These are phyloP conservation scores for Aurifilum marmelostoma DNA, from an alignment of 2,329 filamentous ascomycete species.

Conservation along the genomic window DNA sequence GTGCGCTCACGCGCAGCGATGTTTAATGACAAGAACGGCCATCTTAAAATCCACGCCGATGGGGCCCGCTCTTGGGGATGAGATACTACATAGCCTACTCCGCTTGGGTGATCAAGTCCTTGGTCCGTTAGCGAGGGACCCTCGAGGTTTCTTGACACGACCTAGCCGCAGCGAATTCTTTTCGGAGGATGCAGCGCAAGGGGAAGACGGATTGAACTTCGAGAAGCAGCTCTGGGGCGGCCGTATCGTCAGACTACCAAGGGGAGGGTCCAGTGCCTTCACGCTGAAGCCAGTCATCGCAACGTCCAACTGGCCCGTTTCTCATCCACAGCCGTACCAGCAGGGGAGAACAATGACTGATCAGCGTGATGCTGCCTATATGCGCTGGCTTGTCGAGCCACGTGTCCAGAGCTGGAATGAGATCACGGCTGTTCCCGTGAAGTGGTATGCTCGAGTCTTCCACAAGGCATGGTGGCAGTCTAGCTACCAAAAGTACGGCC, in stretches of 20 bases:
- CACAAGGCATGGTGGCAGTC: conserved; percentile 4
- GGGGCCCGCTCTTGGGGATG: not conserved
- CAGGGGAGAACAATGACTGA: not conserved
- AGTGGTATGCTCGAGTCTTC: not conserved
- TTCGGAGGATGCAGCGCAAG: not conserved
- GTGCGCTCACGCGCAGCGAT: not conserved
- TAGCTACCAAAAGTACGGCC: not conserved
- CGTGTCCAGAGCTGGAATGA: conserved; percentile 4
- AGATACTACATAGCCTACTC: not conserved
- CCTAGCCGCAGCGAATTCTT: not conserved
- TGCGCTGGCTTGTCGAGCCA: not conserved
- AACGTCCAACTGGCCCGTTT: not conserved
- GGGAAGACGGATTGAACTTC: conserved; percentile 4
- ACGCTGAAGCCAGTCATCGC: not conserved
- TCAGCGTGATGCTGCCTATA: not conserved
- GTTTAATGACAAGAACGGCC: not conserved
- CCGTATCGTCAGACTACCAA: not conserved
- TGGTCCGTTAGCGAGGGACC: not conserved
- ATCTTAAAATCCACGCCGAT: not conserved
- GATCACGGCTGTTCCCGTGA: not conserved
- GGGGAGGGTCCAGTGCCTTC: not conserved
- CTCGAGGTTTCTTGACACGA: not conserved
- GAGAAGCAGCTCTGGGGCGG: conserved; percentile 3
- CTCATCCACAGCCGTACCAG: not conserved
- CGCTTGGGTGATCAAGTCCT: not conserved